phyloP scores from a whole-genome alignment of 2,329 filamentous ascomycete genomes.

The Fusarium succisae region DNA sequence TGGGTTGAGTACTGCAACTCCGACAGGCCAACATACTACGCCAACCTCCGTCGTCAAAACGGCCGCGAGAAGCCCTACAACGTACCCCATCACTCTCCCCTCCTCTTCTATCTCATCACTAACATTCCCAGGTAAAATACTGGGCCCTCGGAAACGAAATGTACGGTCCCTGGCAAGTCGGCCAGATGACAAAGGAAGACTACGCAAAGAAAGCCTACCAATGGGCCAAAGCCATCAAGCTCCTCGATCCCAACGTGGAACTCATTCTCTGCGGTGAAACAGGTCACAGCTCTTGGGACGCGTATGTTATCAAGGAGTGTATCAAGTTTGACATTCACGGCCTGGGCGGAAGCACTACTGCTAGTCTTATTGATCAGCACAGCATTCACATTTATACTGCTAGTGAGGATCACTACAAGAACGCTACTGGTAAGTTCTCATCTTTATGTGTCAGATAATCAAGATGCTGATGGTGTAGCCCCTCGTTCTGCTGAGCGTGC shows the following conservation, averaged over 20 bases:
- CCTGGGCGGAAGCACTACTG: slow-evolving; percentile 46
- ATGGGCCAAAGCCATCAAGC: slow-evolving; percentile 76
- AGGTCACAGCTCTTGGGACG: slow-evolving; percentile 76
- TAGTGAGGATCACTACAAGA: slow-evolving; percentile 58
- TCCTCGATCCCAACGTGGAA: slow-evolving; percentile 73
- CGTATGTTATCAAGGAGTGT: slow-evolving; percentile 76
- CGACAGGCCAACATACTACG: slow-evolving; percentile 80
- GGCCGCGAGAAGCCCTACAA: slow-evolving; percentile 81
- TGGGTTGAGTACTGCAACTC: slow-evolving; percentile 92
- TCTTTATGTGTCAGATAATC: rapidly evolving
- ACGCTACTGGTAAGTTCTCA: slow-evolving; percentile 54
- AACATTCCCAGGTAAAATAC: slow-evolving; percentile 69
- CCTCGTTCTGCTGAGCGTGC: slow-evolving; percentile 77
- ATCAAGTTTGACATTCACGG: slow-evolving; percentile 54
- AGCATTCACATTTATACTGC: slow-evolving; percentile 83
- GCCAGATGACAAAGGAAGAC: slow-evolving; percentile 73
- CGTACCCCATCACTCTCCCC: slow-evolving; percentile 14
- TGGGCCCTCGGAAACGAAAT: slow-evolving; percentile 85
- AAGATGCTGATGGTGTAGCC: slow-evolving; percentile 50
- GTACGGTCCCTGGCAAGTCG: slow-evolving; percentile 74
- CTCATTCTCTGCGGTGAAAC: slow-evolving; percentile 81
- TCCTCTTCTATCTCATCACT: neutral
- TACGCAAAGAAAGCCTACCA: slow-evolving; percentile 75
- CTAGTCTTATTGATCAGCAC: slow-evolving; percentile 77
- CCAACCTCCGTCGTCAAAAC: slow-evolving; percentile 80